A percentile compares a stretch with the other conserved stretches of the same genome.
Conservation (phyloP, 2,329 filamentous ascomycete genomes). For the Zymoseptoria crescenta region DNA sequence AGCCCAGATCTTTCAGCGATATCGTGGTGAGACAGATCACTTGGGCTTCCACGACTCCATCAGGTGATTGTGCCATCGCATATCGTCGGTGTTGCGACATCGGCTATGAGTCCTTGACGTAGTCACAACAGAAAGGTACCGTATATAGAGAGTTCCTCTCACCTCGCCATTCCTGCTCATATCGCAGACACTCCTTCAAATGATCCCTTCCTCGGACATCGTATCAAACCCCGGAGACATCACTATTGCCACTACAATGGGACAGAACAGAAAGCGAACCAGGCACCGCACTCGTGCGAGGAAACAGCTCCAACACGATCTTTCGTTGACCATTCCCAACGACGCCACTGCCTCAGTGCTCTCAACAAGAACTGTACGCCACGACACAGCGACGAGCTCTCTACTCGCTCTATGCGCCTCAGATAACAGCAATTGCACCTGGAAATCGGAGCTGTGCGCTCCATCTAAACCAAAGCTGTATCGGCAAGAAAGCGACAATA, state of each 20-base stretch:
- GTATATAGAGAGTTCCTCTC: background rate
- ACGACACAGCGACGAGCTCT: background rate
- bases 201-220: conserved; percentile 7
- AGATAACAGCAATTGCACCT: background rate
- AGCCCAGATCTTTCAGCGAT: background rate
- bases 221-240: background rate
- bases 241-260: conserved; percentile 5
- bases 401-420: background rate
- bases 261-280: conserved; percentile 16
- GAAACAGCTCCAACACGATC: background rate
- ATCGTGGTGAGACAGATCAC: background rate
- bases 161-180: background rate
- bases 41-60: conserved; percentile 1
- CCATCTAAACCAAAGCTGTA: background rate
- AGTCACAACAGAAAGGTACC: background rate
- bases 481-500: conserved; percentile 6
- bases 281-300: conserved; percentile 12
- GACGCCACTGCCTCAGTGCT: background rate
- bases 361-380: background rate
- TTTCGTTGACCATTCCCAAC: background rate
- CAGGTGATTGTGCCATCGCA: conserved; percentile 1
- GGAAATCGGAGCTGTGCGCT: background rate
- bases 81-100: conserved; percentile 7
- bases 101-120: conserved; percentile 4
- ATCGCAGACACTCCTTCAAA: conserved; percentile 4